Evolutionary conservation across 2,329 filamentous ascomycete species (phyloP), one percentile per base, ranked within the genome.

Genomic region (Phialophora tarda): DNA sequence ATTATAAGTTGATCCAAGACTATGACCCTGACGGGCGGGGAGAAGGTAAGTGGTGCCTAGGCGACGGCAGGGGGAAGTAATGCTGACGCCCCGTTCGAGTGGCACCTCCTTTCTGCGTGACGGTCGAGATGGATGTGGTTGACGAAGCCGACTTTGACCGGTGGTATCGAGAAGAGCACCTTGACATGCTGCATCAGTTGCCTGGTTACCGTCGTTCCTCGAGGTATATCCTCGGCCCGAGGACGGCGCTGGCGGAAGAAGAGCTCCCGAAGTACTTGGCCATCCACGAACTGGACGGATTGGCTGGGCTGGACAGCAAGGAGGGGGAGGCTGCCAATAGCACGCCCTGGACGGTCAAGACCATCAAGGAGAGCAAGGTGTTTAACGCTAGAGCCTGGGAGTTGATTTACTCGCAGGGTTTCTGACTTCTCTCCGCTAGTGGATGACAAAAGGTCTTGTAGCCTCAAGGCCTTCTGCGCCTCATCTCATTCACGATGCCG

Each of bases 121-220:
- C 86, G 56, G 80, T 91, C 6, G 82, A 80, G 0, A 78, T 89
- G 17, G 81, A 85, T n/a, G 81, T 84, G 1, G 85, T 86, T 0
- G 80, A 81, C 28, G 82, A 84, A 24, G 83, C 85, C 24, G 83
- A 89, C 53, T 82, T 89, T 62, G 78, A 83, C 63, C 86, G 83
- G 74, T 96, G 91, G 91, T 90, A 91, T 74, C 79, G 85, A 32
- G 86, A 93, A 68, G 91, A 95, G 76, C 91, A 95, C 75, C 83
- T 89, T 23, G 82, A 84, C 2, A 85, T 93, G 84, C 76, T 96
- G 65, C 82, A 88, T 68, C 89, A 89, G 73, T 85, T 93, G 0
- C 89, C 91, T 0, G 92, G 92, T 3, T 96, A 92, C 91, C 79
- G 91, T 66, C 87, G 92, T 44, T 93, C 89, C 77, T 84, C 86